phyloP scores from a whole-genome alignment of 208 protist species.

The Trichomonas vaginalis region DNA sequence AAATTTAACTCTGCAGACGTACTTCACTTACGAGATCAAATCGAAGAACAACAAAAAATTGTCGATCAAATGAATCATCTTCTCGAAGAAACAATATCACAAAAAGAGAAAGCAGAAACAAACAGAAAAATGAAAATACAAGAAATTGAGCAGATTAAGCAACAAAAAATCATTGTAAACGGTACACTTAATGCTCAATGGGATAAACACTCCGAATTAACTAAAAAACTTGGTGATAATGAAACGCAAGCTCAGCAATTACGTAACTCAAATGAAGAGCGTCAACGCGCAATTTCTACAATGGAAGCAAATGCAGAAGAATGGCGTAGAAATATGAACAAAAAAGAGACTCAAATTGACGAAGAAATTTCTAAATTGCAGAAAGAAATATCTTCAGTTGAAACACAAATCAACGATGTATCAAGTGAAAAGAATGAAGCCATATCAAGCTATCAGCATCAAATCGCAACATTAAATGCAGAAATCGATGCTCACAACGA shows the following conservation, averaged over 20 bases:
- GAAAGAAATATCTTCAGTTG: neutral
- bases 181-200: neutral
- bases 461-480: neutral
- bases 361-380: neutral
- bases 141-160: neutral
- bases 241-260: neutral
- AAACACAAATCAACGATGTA: neutral
- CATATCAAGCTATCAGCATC: neutral
- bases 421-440: neutral
- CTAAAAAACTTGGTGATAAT: neutral
- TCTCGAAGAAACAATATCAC: conserved; percentile 11
- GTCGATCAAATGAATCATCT: neutral
- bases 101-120: neutral
- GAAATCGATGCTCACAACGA: neutral
- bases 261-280: neutral
- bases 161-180: neutral
- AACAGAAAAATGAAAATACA: neutral
- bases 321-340: neutral
- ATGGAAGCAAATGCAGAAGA: conserved; percentile 7
- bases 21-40: conserved; percentile 10
- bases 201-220: neutral
- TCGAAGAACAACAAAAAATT: conserved; percentile 6
- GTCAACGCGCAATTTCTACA: neutral
- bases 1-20: neutral
- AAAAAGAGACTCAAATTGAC: neutral